Conservation (phyloP, 352 stramenopile genomes). For the Thraustotheca clavata region DNA sequence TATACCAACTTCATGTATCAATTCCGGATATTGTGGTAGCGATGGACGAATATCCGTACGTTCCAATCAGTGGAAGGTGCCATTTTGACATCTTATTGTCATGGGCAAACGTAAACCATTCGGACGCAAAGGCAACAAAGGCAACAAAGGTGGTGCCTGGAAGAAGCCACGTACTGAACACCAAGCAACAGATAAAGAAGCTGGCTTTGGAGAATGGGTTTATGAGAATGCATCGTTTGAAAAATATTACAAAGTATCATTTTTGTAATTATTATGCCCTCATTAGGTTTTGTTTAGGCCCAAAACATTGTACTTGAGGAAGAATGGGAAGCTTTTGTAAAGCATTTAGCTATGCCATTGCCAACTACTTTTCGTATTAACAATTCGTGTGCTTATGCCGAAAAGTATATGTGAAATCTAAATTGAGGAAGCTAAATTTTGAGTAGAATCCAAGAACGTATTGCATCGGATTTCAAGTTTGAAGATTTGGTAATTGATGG, state of each 20-base stretch:
- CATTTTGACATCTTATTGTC: constrained; percentile 2
- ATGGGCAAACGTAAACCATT: constrained; percentile 34
- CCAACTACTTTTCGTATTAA: constrained; percentile 93
- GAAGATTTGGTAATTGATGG: constrained; percentile 69
- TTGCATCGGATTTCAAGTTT: constrained; percentile 80
- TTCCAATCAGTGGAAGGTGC: constrained; percentile 5
- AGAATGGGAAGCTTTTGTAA: constrained; percentile 90
- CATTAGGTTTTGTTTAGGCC: constrained; percentile 25
- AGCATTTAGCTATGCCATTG: constrained; percentile 77
- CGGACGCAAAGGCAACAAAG: constrained; percentile 21
- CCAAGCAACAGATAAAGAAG: constrained; percentile 30
- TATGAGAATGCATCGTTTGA: constrained; percentile 83
- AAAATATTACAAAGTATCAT: constrained; percentile 65
- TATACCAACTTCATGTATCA: no score
- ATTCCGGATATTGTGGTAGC: no score
- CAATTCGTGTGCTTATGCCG: constrained; percentile 75
- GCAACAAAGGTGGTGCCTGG: constrained; percentile 28
- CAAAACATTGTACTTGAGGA: constrained; percentile 70
- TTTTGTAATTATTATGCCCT: background rate
- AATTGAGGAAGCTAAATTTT: background rate
- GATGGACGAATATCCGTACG: background rate
- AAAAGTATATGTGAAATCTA: constrained; percentile 37
- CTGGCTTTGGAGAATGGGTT: constrained; percentile 78
- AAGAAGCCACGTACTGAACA: constrained; percentile 51
- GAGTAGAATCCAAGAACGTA: constrained; percentile 73